Conservation (phyloP, 1,284 basidiomycete species). For the Marasmius oreades region DNA sequence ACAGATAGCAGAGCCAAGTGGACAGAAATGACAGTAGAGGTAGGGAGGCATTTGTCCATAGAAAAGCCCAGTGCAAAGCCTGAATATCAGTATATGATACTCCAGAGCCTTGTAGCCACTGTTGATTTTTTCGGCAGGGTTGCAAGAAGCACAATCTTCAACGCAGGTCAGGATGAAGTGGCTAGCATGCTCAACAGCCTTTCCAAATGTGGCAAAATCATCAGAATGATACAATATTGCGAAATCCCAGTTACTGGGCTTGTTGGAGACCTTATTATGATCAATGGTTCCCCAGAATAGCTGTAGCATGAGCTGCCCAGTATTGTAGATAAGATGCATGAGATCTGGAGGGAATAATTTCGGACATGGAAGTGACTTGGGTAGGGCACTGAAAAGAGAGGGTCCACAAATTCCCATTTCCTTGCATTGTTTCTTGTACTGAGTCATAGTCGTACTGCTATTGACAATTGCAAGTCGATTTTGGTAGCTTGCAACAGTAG, state of each 20-base stretch:
- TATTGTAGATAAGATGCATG: constrained; percentile 28
- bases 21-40: constrained; percentile 21
- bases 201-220: constrained; percentile 11
- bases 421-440: background rate
- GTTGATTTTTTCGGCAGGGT: constrained; percentile 24
- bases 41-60: constrained; percentile 15
- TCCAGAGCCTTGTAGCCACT: constrained; percentile 27
- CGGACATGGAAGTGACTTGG: background rate
- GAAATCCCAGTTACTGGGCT: constrained; percentile 21
- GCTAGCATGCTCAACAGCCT: background rate
- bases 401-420: background rate
- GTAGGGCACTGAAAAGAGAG: background rate
- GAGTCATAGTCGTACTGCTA: background rate
- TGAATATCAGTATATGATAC: constrained; percentile 20
- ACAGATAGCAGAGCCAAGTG: constrained; percentile 15
- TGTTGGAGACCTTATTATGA: background rate
- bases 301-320: constrained; percentile 22
- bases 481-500: background rate
- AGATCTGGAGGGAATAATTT: constrained; percentile 20
- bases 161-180: constrained; percentile 20
- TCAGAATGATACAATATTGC: constrained; percentile 15
- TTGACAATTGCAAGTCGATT: constrained; percentile 7
- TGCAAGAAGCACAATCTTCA: constrained; percentile 19
- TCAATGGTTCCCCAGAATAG: constrained; percentile 20
- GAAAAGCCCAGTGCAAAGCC: constrained; percentile 20